Evolutionary conservation across 129 eudicot genomes (phyloP).

Genomic region (Flaveria linearis): DNA sequence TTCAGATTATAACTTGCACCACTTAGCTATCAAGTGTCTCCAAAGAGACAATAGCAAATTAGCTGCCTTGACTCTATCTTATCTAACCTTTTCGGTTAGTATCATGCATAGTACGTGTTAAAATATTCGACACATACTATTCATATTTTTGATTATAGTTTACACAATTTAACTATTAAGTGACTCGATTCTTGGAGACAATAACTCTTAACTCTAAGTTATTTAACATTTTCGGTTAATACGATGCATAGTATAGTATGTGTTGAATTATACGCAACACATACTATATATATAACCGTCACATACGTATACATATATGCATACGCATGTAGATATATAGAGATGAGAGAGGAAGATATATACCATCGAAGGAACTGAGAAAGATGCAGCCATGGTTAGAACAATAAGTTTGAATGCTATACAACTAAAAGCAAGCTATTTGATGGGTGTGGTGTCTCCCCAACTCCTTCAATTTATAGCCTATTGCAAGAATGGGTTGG

Average conservation of each 20-base stretch:
- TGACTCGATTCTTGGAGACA: no score
- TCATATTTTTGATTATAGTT: no score
- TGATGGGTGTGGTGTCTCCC: constrained; percentile 7
- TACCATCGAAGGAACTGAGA: constrained; percentile 89
- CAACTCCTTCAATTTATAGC: constrained; percentile 47
- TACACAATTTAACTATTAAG: no score
- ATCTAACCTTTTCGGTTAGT: no score
- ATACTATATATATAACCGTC: neutral
- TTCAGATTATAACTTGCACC: no score
- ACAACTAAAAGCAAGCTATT: constrained; percentile 30
- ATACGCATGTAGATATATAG: neutral
- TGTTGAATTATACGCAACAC: neutral
- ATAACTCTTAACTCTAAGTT: neutral
- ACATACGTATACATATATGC: no score
- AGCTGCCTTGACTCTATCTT: no score
- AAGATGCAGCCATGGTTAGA: constrained; percentile 85
- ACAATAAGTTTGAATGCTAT: constrained; percentile 36
- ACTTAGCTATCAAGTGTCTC: no score
- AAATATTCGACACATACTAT: no score
- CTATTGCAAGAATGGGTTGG: constrained; percentile 23
- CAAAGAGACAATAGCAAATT: no score
- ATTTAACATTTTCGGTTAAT: neutral
- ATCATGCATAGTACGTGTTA: no score
- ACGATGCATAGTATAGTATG: neutral
- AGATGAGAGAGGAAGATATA: neutral